These are phyloP conservation scores for Vitis rupestris DNA, from an alignment of 164 flowering plant species.

Conservation along the genomic window DNA sequence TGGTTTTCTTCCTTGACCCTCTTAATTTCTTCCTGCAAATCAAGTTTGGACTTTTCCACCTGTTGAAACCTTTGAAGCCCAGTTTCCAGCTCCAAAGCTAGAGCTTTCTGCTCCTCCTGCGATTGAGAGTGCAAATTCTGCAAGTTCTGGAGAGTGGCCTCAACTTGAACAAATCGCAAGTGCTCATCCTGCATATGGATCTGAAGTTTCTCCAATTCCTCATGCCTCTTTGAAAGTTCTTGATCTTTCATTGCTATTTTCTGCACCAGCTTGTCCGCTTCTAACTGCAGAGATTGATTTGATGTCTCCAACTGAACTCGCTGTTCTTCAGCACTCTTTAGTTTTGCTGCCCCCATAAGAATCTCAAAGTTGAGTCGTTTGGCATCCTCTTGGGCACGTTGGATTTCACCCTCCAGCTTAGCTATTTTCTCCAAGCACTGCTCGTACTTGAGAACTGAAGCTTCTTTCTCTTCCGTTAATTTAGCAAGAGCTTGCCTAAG, in stretches of 20 bases:
- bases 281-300: conserved; percentile 56
- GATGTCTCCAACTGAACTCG: conserved; percentile 44
- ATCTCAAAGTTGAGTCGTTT: conserved; percentile 52
- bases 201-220: conserved; percentile 61
- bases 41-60: conserved; percentile 48
- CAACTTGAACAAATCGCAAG: conserved; percentile 45
- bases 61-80: conserved; percentile 65
- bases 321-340: conserved; percentile 57
- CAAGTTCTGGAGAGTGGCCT: conserved; percentile 53
- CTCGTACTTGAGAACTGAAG: conserved; percentile 42
- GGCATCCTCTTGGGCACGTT: conserved; percentile 49
- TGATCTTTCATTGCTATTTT: conserved; percentile 58
- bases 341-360: conserved; percentile 30
- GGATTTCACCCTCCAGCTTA: conserved; percentile 55
- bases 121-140: conserved; percentile 63
- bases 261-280: conserved; percentile 49
- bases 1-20: conserved; percentile 53
- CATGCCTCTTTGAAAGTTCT: conserved; percentile 59
- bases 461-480: conserved; percentile 51
- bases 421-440: conserved; percentile 52
- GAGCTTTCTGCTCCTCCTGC: conserved; percentile 64
- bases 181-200: conserved; percentile 53
- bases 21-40: conserved; percentile 52
- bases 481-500: conserved; percentile 42
- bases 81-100: conserved; percentile 60